Evolutionary conservation across 345 rosid genomes (phyloP), one percentile per base, ranked within the genome.

Genomic region (Boechera stricta): DNA sequence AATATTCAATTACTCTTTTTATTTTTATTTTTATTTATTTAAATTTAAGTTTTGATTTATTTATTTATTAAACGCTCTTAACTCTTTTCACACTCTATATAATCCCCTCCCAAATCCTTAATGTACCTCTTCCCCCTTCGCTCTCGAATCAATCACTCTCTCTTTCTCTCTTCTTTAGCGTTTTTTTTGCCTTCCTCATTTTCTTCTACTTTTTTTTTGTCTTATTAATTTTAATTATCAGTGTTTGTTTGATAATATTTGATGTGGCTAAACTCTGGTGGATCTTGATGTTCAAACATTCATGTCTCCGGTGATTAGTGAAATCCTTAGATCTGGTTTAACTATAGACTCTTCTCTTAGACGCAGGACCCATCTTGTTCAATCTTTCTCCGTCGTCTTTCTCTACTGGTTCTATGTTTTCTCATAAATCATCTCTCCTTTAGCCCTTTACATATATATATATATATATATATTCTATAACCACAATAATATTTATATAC

Each of bases 291-390:
- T 74, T 79, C 16, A 79, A 55, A 62, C 67, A 74, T 79, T 79
- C 66, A 79, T 79, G 82, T 79, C 82, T 73, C 82, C 82, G 71
- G 82, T 79, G 79, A 73, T 79, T 36, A 79, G 75, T 56, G 82
- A 79, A 79, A 59, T 63, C 53, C 79, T 79, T 67, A 75, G 82
- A 64, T 79, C 79, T 55, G 82, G 82, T 10, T 69, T 79, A 67
- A 74, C 78, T 67, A 69, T 92, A 56, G 90, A 85, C 77, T 89
- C 97, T 47, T 78, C 91, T 49, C 83, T 87, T 64, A 72, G 92
- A 82, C 96, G 96, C 88, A 85, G 96, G 84, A 90, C 91, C 83
- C 99, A 92, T 89, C 88, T 95, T 39, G 98, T 95, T 92, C 99
- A 95, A 83, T 95, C 98, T 56, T 92, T 95, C 90, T 95, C 99